These are phyloP conservation scores for Cyclospora cayetanensis DNA, from an alignment of 169 alveolate genomes.

Conservation along the genomic window DNA sequence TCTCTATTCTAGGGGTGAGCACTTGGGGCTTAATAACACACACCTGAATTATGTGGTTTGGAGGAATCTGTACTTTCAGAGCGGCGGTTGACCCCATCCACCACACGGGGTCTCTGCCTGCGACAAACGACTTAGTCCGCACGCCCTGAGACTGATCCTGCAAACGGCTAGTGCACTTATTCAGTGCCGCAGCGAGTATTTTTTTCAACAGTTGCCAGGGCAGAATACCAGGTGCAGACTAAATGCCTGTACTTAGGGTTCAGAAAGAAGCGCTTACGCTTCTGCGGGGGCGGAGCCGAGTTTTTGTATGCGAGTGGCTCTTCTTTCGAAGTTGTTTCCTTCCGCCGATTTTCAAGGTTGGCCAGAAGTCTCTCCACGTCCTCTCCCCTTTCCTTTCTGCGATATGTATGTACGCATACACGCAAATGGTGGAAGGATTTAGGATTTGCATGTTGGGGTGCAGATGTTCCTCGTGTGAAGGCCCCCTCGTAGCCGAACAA, in stretches of 20 bases:
- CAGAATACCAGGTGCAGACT: no score
- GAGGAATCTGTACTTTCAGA: constrained; percentile 34
- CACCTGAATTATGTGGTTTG: constrained; percentile 37
- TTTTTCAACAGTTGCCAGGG: no score
- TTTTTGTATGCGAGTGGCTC: not conserved
- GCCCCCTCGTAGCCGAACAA: no score
- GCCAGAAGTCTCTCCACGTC: not conserved
- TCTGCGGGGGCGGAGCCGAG: not conserved
- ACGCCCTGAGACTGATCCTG: no score
- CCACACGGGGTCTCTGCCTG: constrained; percentile 40
- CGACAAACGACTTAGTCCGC: no score
- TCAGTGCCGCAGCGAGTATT: no score
- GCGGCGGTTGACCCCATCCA: constrained; percentile 1
- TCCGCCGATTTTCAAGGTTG: not conserved
- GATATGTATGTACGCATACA: no score
- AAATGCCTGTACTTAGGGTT: no score
- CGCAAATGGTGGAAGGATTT: no score
- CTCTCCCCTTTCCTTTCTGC: not conserved
- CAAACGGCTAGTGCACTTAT: no score
- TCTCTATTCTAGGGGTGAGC: not conserved
- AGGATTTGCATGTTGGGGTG: not conserved
- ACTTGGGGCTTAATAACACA: not conserved
- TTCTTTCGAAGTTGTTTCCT: not conserved
- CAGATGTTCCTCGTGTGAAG: no score
- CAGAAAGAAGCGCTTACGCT: not conserved